These are phyloP conservation scores for Entrophospora sp. DNA, from an alignment of 192 early-diverging fungal species.

Conservation along the genomic window DNA sequence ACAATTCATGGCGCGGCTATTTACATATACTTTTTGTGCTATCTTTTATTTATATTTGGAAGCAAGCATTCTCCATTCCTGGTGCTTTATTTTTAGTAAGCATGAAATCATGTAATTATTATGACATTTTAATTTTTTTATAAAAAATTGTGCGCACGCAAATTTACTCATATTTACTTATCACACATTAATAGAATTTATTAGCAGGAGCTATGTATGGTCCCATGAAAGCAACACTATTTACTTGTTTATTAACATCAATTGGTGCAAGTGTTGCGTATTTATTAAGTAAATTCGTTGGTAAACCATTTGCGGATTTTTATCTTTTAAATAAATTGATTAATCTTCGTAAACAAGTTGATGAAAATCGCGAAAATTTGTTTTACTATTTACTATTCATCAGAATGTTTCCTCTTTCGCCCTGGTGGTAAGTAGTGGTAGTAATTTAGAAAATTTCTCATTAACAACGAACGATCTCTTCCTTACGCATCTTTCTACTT, in stretches of 20 bases:
- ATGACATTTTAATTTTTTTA: background rate
- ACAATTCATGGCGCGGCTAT: slow-evolving; percentile 33
- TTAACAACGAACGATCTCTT: too few relatives aligned
- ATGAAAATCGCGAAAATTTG: slow-evolving; percentile 26
- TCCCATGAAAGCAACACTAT: slow-evolving; percentile 27
- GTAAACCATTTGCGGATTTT: slow-evolving; percentile 29
- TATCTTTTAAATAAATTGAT: slow-evolving; percentile 27
- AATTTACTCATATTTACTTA: background rate
- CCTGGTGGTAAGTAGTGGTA: slow-evolving; percentile 45
- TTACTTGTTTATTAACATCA: slow-evolving; percentile 29
- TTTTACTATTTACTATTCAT: slow-evolving; percentile 46
- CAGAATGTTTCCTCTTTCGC: slow-evolving; percentile 44
- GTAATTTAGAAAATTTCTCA: too few relatives aligned
- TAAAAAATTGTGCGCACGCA: too few relatives aligned
- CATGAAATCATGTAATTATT: background rate
- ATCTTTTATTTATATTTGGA: slow-evolving; percentile 43
- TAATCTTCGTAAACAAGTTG: slow-evolving; percentile 28
- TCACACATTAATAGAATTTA: slow-evolving; percentile 23
- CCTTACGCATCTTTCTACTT: background rate
- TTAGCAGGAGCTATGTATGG: slow-evolving; percentile 34
- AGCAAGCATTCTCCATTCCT: slow-evolving; percentile 49
- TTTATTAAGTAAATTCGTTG: slow-evolving; percentile 31
- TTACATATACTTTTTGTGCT: slow-evolving; percentile 33
- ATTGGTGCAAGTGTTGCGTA: slow-evolving; percentile 30
- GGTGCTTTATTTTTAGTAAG: slow-evolving; percentile 43